Base-by-base conservation (phyloP, 176 grass and related monocot genomes). In the Neostapfia colusana region DNA sequence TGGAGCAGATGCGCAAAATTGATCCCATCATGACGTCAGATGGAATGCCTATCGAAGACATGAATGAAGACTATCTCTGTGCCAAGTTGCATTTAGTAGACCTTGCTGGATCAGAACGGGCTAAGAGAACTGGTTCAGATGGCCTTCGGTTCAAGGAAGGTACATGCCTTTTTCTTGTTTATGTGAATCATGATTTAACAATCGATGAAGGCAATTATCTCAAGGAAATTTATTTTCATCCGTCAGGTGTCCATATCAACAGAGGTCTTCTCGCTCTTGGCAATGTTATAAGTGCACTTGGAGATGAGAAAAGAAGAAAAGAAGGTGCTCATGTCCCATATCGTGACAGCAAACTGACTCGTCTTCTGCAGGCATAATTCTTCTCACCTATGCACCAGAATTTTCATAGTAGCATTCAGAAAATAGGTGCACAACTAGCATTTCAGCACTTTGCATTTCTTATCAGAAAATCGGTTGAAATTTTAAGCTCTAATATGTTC, bases 111-210 rank as follows among this genome's bases (percentile, higher is more conserved):
- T 99, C 96, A 58, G 96, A 99, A 78, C 92, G 96, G 40, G 96
- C 96, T 21, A 95, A 95, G 63, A 37, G 92, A 88, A 99, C 96
- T 60, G 96, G 96, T 72, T 99, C 96, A 60, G 92, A 99, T 49
- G 96, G 96, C 44, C 85, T 99, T 68, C 76, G 96, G 67, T 99
- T 99, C 88, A 99, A 99, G 86, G 96, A 99, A 95, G 96, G 96
- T 92, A 92, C 14, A 89, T 18, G 43, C 45, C 73, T 62, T 0
- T 58, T 84, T 62, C 58, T 68, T 69, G 42, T 65, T 70, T 65
- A 12, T 73, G 40, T 24, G 9, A 79, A 67, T 10, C 21, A 17
- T 23, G 54, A 23, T 42, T 20, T 35, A 37, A 64, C 3, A 18
- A 14, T 73, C 38, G 66, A 72, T 61, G 28, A 58, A 58, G 55